phyloP scores from a whole-genome alignment of 1,139 yeast species.

The Candida labiduridarum region DNA sequence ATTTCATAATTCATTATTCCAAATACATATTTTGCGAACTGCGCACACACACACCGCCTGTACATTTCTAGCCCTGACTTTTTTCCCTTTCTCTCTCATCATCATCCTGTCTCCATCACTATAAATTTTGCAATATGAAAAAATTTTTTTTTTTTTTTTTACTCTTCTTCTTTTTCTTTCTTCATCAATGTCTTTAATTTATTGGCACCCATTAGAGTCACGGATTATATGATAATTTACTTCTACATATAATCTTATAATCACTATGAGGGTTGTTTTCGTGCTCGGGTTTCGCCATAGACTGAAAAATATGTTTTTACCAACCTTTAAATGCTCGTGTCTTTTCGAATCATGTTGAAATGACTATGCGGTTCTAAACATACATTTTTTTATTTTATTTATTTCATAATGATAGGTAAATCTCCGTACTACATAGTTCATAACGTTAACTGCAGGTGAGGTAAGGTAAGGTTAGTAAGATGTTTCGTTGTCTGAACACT shows the following conservation, averaged over 20 bases:
- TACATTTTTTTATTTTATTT: slow-evolving; percentile 11
- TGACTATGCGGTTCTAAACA: slow-evolving; percentile 63
- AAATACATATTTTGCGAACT: neutral
- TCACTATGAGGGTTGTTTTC: slow-evolving; percentile 52
- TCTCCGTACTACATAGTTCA: too few species aligned
- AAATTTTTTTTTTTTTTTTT: slow-evolving; percentile 17
- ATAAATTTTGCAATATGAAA: neutral
- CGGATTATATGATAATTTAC: slow-evolving; percentile 56
- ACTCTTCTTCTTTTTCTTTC: slow-evolving; percentile 31
- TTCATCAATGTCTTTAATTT: slow-evolving; percentile 67
- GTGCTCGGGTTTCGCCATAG: slow-evolving; percentile 95
- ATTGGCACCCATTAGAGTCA: slow-evolving; percentile 95
- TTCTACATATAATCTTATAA: slow-evolving; percentile 50
- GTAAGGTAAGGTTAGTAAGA: too few species aligned
- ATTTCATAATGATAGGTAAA: neutral
- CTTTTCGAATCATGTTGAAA: slow-evolving; percentile 38
- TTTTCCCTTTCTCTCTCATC: too few species aligned
- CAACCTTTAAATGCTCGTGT: slow-evolving; percentile 66
- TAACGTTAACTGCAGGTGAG: too few species aligned
- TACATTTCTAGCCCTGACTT: too few species aligned
- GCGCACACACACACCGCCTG: neutral
- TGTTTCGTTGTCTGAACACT: too few species aligned
- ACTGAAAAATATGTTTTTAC: slow-evolving; percentile 51
- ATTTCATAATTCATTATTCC: neutral
- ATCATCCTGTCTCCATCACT: neutral